phyloP scores from a whole-genome alignment of 768 basidiomycete species.

The Agrocybe praecox region DNA sequence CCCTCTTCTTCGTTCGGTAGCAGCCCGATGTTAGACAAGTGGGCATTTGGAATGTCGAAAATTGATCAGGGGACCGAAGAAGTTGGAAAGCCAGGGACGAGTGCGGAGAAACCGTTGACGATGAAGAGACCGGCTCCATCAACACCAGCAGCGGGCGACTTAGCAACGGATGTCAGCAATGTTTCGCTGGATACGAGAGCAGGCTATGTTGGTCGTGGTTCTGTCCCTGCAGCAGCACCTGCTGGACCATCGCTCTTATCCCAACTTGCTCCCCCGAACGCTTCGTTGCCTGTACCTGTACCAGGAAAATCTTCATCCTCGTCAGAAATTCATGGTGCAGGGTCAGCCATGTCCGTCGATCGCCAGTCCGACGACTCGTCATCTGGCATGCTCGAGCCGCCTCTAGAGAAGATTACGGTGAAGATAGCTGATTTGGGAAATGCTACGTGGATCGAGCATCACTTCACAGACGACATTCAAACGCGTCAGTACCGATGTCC shows the following conservation, averaged over 20 bases:
- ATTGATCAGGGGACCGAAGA: slow-evolving; percentile 45
- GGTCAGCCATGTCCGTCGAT: slow-evolving; percentile 37
- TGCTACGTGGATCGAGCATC: slow-evolving; percentile 91
- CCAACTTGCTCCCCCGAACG: slow-evolving; percentile 58
- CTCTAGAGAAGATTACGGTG: slow-evolving; percentile 75
- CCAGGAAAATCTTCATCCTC: slow-evolving; percentile 16
- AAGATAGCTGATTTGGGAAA: slow-evolving; percentile 99
- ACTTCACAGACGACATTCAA: slow-evolving; percentile 99
- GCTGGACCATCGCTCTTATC: slow-evolving; percentile 73
- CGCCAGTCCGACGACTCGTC: slow-evolving; percentile 31
- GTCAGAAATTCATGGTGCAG: slow-evolving; percentile 16
- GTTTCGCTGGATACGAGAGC: slow-evolving; percentile 38
- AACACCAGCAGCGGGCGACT: slow-evolving; percentile 24
- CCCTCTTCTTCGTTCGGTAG: slow-evolving; percentile 73
- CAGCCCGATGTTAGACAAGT: slow-evolving; percentile 79
- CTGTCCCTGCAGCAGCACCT: slow-evolving; percentile 8
- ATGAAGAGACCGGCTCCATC: slow-evolving; percentile 10
- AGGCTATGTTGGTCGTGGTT: slow-evolving; percentile 27
- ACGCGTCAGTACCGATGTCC: slow-evolving; percentile 97
- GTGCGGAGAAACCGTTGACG: slow-evolving; percentile 22
- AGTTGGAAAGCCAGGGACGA: slow-evolving; percentile 14
- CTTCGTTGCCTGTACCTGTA: slow-evolving; percentile 27
- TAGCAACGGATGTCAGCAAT: slow-evolving; percentile 40
- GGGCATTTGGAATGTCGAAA: slow-evolving; percentile 91
- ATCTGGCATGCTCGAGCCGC: slow-evolving; percentile 4